A percentile compares a stretch with the other conserved stretches of the same genome.
Evolutionary conservation across 768 basidiomycete genomes (phyloP).

Genomic region (Gloeophyllum trabeum): DNA sequence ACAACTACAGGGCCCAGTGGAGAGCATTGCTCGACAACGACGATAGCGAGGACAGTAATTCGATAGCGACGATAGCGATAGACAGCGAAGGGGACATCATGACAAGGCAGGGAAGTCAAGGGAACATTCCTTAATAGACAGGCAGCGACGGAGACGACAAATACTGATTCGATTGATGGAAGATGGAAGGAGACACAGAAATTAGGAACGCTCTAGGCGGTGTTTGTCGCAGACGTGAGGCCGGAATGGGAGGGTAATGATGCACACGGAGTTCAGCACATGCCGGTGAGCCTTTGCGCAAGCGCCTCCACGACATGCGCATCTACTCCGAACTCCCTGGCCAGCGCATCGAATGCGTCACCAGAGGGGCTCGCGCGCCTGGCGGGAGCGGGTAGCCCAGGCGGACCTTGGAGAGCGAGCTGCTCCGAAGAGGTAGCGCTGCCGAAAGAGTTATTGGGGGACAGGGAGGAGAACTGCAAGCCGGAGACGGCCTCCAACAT

Average conservation of each 20-base stretch:
- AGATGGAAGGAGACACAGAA: too few relatives aligned
- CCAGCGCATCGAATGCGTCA: conserved; percentile 5
- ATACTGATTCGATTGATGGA: too few relatives aligned
- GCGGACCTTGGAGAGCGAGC: background rate
- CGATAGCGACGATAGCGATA: too few relatives aligned
- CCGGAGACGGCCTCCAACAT: conserved; percentile 19
- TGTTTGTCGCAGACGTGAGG: background rate
- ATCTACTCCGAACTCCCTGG: conserved; percentile 10
- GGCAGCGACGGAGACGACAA: too few relatives aligned
- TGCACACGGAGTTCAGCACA: conserved; percentile 6
- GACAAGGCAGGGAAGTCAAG: too few relatives aligned
- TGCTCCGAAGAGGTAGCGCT: background rate
- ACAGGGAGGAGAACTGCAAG: background rate
- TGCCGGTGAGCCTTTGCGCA: conserved; percentile 10
- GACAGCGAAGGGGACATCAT: too few relatives aligned
- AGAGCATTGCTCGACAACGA: too few relatives aligned
- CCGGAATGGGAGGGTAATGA: too few relatives aligned
- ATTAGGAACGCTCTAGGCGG: background rate
- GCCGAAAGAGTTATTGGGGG: background rate
- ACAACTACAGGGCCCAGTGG: too few relatives aligned
- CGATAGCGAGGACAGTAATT: too few relatives aligned
- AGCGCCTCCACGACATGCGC: conserved; percentile 9
- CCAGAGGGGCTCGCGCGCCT: background rate
- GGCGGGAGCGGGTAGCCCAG: background rate
- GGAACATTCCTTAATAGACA: too few relatives aligned